Evolutionary conservation across 768 basidiomycete species (phyloP).

Genomic region (Kwoniella europaea): DNA sequence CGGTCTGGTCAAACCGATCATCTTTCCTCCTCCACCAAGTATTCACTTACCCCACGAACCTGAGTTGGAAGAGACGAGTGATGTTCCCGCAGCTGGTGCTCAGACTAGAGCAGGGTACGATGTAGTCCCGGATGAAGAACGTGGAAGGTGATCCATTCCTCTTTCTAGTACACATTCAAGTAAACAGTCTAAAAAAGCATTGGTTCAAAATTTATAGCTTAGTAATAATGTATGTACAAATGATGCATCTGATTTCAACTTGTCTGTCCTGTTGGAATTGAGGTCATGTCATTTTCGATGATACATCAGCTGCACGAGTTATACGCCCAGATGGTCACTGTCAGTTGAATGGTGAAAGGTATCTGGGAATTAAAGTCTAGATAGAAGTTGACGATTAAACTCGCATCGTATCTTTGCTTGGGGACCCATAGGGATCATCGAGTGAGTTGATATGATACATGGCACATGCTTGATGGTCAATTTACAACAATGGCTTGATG

Average conservation of each 20-base stretch:
- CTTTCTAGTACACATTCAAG: neutral
- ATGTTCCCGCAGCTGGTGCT: slow-evolving; percentile 69
- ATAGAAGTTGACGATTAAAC: too few species aligned
- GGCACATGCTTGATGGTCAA: too few species aligned
- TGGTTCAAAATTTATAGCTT: too few species aligned
- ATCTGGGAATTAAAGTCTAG: too few species aligned
- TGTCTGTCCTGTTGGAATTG: neutral
- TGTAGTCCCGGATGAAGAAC: slow-evolving; percentile 62
- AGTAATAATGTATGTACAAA: neutral
- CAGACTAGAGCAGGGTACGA: slow-evolving; percentile 84
- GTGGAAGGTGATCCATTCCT: neutral
- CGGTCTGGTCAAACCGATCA: slow-evolving; percentile 73
- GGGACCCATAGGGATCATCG: too few species aligned
- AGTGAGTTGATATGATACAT: too few species aligned
- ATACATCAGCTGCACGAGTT: too few species aligned
- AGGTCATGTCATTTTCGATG: too few species aligned
- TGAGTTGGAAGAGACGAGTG: slow-evolving; percentile 79
- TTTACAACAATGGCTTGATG: too few species aligned
- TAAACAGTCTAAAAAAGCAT: neutral
- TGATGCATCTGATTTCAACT: neutral
- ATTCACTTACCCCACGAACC: slow-evolving; percentile 67
- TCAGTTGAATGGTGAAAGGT: too few species aligned
- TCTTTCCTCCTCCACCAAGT: slow-evolving; percentile 64
- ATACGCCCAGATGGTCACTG: too few species aligned
- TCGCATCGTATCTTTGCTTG: too few species aligned